Evolutionary conservation across 305 asterid genomes (phyloP), one percentile per base, ranked within the genome.

Genomic region (Euphrasia arctica): DNA sequence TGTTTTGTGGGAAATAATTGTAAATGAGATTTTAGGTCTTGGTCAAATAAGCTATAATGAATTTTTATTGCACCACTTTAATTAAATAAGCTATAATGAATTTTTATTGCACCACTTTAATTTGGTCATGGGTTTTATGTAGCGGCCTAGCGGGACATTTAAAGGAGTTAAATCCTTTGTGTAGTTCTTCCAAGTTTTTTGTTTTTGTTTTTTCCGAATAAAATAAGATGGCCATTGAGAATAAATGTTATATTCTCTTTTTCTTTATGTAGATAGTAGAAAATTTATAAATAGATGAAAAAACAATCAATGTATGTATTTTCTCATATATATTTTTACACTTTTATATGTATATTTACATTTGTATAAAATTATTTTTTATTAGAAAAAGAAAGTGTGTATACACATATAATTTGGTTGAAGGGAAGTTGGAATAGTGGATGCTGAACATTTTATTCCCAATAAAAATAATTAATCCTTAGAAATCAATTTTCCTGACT

Each of bases 1-100:
- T 3, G 60, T 13, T 50, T 34, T 47, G 2, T 18, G 22, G 22
- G 22, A 18, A 18, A 18, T 15, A 9, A 49, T 60, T 55, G 58
- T 32, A 42, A 54, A 49, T 62, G 50, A 52, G 29, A 59, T 57
- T 64, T 18, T 18, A 7, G 22, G 29, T 6, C 9, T 39, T 39
- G 6, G 15, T 13, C 28, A 34, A 32, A 58, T 8, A 27, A 69
- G 64, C 69, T 11, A 49, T 58, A 41, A n/a, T 41, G 32, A 2
- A 29, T 36, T 60, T 65, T 65, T 32, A 65, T 65, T 69, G 73
- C 22, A 69, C 4, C n/a, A n/a, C n/a, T n/a, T n/a, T n/a, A n/a
- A n/a, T n/a, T n/a, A n/a, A n/a, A n/a, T n/a, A n/a, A n/a, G n/a
- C n/a, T n/a, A n/a, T n/a, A n/a, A n/a, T n/a, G n/a, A n/a, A n/a